Evolutionary conservation across 768 basidiomycete genomes (phyloP).

Genomic region (Leccinum barrowsii): DNA sequence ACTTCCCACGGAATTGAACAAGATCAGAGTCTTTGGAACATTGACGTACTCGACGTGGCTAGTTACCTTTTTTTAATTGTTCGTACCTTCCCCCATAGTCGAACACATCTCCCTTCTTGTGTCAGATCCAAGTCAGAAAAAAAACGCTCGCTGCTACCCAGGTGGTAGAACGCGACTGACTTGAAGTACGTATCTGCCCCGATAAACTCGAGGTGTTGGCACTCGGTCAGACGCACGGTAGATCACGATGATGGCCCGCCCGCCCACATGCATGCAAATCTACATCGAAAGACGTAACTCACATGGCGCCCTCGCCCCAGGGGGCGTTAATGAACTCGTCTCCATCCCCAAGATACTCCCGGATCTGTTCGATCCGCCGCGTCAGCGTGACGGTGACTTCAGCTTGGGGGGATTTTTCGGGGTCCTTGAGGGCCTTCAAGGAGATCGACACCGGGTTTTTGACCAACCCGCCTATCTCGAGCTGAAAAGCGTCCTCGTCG

Average conservation of each 20-base stretch:
- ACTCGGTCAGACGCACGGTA: conserved; percentile 31
- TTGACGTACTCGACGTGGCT: too few species aligned
- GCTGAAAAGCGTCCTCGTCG: conserved; percentile 41
- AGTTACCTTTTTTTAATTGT: too few species aligned
- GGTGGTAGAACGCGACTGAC: conserved; percentile 19
- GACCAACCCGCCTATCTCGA: conserved; percentile 52
- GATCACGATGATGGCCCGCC: background rate
- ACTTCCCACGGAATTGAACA: too few species aligned
- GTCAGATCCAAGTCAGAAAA: background rate
- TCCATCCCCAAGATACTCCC: conserved; percentile 51
- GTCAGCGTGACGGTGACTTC: conserved; percentile 53
- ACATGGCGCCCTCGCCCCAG: conserved; percentile 54
- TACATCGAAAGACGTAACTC: conserved; percentile 18
- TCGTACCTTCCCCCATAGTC: conserved; percentile 29
- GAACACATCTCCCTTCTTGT: conserved; percentile 36
- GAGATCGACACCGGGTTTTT: conserved; percentile 41
- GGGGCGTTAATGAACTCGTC: conserved; percentile 52
- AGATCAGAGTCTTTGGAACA: too few species aligned
- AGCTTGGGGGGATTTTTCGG: conserved; percentile 27
- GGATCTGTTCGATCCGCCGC: conserved; percentile 49
- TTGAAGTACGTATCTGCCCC: conserved; percentile 58
- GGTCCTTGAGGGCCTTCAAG: conserved; percentile 47
- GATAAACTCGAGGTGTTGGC: conserved; percentile 51
- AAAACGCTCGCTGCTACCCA: too few species aligned
- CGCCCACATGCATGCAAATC: too few species aligned